These are phyloP conservation scores for Tremella yokohamensis DNA, from an alignment of 768 basidiomycete species.

Conservation along the genomic window DNA sequence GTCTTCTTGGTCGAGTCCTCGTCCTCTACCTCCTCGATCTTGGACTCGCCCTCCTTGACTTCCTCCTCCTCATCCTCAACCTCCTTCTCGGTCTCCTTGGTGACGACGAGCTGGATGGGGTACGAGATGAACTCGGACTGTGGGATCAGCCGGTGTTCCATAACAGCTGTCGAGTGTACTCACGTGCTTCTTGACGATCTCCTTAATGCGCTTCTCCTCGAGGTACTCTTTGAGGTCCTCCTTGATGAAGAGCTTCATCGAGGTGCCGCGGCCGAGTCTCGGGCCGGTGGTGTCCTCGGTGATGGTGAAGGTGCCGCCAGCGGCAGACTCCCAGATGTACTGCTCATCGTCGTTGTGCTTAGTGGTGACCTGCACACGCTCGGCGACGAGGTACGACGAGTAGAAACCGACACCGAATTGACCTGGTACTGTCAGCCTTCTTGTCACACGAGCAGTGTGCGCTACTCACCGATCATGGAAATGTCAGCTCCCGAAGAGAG, in stretches of 20 bases:
- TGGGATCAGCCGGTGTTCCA: conserved; percentile 3
- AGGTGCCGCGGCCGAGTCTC: conserved; percentile 86
- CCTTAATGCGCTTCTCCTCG: conserved; percentile 99
- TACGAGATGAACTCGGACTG: conserved; percentile 98
- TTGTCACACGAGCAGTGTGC: not conserved
- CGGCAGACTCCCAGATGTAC: conserved; percentile 99
- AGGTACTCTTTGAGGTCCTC: conserved; percentile 99
- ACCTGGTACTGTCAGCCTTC: conserved; percentile 37
- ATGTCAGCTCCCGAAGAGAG: conserved; percentile 60
- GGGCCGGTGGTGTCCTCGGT: conserved; percentile 86
- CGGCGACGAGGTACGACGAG: conserved; percentile 98
- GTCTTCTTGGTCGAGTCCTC: conserved; percentile 67
- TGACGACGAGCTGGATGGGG: conserved; percentile 96
- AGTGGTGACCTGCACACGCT: conserved; percentile 95
- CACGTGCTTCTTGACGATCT: conserved; percentile 96
- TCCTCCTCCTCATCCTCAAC: conserved; percentile 62
- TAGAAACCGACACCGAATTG: conserved; percentile 99
- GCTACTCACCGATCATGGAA: conserved; percentile 75
- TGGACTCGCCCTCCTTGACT: conserved; percentile 70
- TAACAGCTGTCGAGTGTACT: conserved; percentile 14
- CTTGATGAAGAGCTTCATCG: conserved; percentile 73
- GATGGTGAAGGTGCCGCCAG: conserved; percentile 98
- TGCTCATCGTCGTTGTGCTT: conserved; percentile 99
- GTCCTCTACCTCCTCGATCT: conserved; percentile 67
- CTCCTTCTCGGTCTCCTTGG: conserved; percentile 99